Conservation (phyloP, 2,329 filamentous ascomycete species). For the Colletotrichum camelliae region DNA sequence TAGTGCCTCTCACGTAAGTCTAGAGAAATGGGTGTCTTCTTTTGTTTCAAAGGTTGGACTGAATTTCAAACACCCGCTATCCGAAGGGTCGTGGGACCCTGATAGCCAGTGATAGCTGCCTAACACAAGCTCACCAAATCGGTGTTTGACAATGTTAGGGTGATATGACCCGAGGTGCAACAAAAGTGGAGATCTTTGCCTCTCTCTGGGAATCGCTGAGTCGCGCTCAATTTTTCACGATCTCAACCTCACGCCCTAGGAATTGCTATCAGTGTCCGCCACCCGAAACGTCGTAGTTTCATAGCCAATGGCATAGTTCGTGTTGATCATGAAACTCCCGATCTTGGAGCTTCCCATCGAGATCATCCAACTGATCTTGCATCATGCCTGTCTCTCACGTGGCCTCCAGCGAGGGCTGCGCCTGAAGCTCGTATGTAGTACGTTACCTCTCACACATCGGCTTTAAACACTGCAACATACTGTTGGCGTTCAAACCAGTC, state of each 20-base stretch:
- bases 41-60: neutral
- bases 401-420: neutral
- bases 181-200: neutral
- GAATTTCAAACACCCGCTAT: neutral
- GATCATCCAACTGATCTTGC: neutral
- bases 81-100: neutral
- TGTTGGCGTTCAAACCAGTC: neutral
- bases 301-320: neutral
- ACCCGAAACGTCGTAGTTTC: neutral
- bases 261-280: neutral
- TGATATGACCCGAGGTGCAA: rapidly evolving
- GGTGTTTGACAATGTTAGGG: neutral
- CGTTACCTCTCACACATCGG: neutral
- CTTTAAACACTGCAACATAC: neutral
- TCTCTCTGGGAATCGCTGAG: neutral
- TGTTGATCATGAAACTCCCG: neutral
- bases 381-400: neutral
- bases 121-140: rapidly evolving
- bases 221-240: neutral
- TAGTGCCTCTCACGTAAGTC: neutral
- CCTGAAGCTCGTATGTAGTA: neutral
- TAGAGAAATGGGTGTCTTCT: neutral
- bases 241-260: neutral
- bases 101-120: neutral
- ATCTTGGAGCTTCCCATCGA: neutral